Evolutionary conservation across 2,329 filamentous ascomycete genomes (phyloP).

Genomic region (Metarhizium guizhouense): DNA sequence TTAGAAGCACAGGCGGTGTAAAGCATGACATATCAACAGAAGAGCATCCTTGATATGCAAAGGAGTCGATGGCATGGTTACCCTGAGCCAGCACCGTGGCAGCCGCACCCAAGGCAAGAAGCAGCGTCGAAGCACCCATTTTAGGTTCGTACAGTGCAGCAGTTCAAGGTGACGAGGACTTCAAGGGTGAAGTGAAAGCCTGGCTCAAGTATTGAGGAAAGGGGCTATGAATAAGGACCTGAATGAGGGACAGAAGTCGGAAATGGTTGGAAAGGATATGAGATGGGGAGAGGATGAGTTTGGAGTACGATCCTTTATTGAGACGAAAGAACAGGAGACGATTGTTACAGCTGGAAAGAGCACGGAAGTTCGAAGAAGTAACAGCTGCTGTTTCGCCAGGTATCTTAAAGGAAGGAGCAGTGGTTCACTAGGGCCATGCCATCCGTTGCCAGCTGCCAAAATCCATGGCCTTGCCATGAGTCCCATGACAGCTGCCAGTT

Average conservation of each 20-base stretch:
- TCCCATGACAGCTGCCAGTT: background rate
- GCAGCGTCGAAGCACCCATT: constrained; percentile 15
- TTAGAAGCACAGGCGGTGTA: constrained; percentile 13
- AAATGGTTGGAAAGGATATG: constrained; percentile 5
- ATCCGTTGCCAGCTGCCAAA: background rate
- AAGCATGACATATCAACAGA: constrained; percentile 18
- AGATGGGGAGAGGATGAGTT: background rate
- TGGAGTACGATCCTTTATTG: background rate
- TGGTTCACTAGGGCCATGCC: background rate
- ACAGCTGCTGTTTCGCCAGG: background rate
- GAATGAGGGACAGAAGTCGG: constrained; percentile 6
- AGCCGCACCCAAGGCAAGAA: constrained; percentile 13
- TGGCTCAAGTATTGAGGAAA: constrained; percentile 4
- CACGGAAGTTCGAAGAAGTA: background rate
- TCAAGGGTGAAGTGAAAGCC: background rate
- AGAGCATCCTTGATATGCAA: constrained; percentile 19
- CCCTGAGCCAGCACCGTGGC: constrained; percentile 11
- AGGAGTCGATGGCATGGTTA: constrained; percentile 14
- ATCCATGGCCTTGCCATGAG: background rate
- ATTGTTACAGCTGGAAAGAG: background rate
- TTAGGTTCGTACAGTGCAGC: constrained; percentile 6
- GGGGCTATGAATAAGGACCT: constrained; percentile 4
- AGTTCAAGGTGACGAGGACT: background rate
- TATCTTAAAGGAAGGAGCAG: constrained; percentile 2
- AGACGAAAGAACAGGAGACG: background rate